Evolutionary conservation across 192 early-diverging fungal species (phyloP).

Genomic region (Backusella australiensis): DNA sequence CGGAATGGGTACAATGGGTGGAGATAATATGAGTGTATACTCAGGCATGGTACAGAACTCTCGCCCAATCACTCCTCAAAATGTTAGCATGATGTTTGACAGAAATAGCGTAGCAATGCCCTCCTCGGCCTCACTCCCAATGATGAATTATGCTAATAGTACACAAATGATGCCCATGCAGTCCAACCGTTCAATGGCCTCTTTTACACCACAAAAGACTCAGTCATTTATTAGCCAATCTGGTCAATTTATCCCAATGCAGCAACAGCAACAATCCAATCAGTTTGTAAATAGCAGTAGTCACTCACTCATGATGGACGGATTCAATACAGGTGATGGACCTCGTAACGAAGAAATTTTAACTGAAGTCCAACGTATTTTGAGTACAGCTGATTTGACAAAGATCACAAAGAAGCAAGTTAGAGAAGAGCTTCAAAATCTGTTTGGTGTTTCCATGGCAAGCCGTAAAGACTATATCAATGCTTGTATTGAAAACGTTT

Average conservation of each 20-base stretch:
- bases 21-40: conserved; percentile 3
- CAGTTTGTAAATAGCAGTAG: conserved; percentile 7
- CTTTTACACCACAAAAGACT: background rate
- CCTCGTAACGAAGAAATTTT: conserved; percentile 68
- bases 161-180: conserved; percentile 11
- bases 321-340: conserved; percentile 12
- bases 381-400: conserved; percentile 68
- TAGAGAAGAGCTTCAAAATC: conserved; percentile 60
- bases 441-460: conserved; percentile 83
- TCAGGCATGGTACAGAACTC: background rate
- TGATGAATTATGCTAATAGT: conserved; percentile 14
- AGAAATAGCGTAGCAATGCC: conserved; percentile 19
- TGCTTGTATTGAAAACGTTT: conserved; percentile 71
- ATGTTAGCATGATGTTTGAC: background rate
- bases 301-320: conserved; percentile 23
- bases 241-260: conserved; percentile 14
- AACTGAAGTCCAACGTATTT: conserved; percentile 67
- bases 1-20: background rate
- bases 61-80: background rate
- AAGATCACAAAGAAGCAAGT: conserved; percentile 88
- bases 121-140: conserved; percentile 14
- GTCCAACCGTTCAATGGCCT: conserved; percentile 10
- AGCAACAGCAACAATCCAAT: background rate
- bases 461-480: conserved; percentile 86
- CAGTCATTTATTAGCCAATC: conserved; percentile 5